Base-by-base conservation (phyloP, 2,329 filamentous ascomycete species). In the Xylaria sp. region DNA sequence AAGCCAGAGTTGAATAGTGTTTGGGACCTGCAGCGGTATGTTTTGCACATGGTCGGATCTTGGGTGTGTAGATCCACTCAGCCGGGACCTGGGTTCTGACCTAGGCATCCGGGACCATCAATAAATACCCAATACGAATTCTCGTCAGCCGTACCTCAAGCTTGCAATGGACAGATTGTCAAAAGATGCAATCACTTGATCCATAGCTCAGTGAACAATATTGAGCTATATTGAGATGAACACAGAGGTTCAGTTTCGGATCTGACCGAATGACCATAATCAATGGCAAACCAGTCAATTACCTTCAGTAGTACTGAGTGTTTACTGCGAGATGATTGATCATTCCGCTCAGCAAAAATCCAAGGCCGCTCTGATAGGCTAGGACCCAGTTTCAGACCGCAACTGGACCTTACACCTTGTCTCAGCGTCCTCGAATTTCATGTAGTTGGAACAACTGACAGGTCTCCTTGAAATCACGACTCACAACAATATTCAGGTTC, bases 161-260 rank as follows among this genome's bases (percentile, higher is more conserved):
- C 42, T 58, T 36, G 31, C 28, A 15, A 38, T 59, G 59, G 17
- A 49, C 31, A 38, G 33, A n/a, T 17, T 28, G 31, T 62, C 59
- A 66, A 69, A 36, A 56, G 56, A 66, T 28, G 15, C n/a, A 48
- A 63, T 49, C 63, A 53, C 11, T 46, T 57, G 63, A 57, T 62
- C 58, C 23, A 15, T 11, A 10, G 42, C 58, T 23, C 33, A 23
- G 15, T 57, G 38, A 48, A 53, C 23, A 23, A 11, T 38, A 17
- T 20, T 49, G 36, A n/a, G 36, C 6, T 46, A 59, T 31, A 10
- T 46, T 26, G 49, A 66, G 42, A 57, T 44, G 1, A 48, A 38
- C 13, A 28, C 40, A 28, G 23, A 59, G 17, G 28, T 23, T 48
- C 10, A 38, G n/a, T 44, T 26, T 13, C 20, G 17, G 20, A 17